A percentile compares a stretch with the other conserved stretches of the same genome.
These are phyloP conservation scores for Cystobasidium tubakii DNA, from an alignment of 768 basidiomycete species.

Conservation along the genomic window DNA sequence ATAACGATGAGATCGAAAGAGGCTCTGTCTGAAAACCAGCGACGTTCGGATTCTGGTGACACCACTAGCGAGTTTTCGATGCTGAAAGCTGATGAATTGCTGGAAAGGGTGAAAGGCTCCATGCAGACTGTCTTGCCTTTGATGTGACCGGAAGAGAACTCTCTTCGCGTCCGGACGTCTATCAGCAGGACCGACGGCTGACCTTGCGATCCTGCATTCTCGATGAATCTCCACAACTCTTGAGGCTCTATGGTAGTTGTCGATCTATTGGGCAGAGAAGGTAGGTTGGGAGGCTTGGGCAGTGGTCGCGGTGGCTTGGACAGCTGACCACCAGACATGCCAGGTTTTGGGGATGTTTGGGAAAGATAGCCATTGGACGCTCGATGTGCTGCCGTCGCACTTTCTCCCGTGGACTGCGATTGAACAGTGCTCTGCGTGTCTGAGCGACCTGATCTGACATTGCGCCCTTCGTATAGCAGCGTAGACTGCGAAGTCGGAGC, in stretches of 20 bases:
- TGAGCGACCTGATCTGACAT: background rate
- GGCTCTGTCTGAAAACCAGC: constrained; percentile 74
- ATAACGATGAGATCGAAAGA: constrained; percentile 82
- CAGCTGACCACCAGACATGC: background rate
- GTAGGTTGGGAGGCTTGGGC: constrained; percentile 15
- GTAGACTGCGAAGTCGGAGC: constrained; percentile 13
- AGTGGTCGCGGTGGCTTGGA: constrained; percentile 11
- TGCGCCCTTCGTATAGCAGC: background rate
- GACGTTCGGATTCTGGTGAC: constrained; percentile 64
- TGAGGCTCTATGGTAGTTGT: constrained; percentile 20
- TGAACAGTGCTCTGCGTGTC: constrained; percentile 9
- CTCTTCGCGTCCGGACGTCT: constrained; percentile 33
- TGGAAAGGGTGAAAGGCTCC: constrained; percentile 31
- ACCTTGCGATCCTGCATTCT: background rate
- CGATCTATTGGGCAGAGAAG: constrained; percentile 28
- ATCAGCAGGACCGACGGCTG: constrained; percentile 25
- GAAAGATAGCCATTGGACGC: background rate
- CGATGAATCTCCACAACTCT: constrained; percentile 32
- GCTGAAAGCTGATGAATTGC: constrained; percentile 51
- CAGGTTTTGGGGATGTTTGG: background rate
- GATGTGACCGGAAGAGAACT: constrained; percentile 17
- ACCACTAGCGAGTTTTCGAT: constrained; percentile 71
- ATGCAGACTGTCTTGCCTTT: constrained; percentile 29
- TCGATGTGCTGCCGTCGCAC: background rate
- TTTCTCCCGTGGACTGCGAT: constrained; percentile 10